Evolutionary conservation across 306 rosid species (phyloP), one percentile per base, ranked within the genome.

Genomic region (Cucurbita argyrosperma): DNA sequence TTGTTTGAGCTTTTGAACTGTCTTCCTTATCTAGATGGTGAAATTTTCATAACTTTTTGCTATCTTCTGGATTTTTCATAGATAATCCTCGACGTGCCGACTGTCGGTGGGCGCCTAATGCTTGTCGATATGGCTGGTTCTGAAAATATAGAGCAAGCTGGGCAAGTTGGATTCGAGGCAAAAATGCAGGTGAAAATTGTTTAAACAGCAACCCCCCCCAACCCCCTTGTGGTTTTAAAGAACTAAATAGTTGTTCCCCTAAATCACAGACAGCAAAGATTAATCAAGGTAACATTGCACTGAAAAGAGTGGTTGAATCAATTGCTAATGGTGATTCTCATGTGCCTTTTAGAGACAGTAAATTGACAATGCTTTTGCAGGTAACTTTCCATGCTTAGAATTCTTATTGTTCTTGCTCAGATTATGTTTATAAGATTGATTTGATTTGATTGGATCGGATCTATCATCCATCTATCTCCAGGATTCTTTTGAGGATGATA

Each of bases 51-150:
- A 40, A 81, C 35, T 40, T 45, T 57, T 40, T 7, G 39, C 60
- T 6, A 5, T 57, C 18, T 21, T 26, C 30, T 78, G 49, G 43
- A 47, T 40, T 7, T 1, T 38, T 76, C 60, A 67, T 80, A 95
- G 99, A 84, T 95, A 67, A 91, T 95, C 75, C 96, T 95, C 50
- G 97, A 95, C 77, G 97, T 91, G 58, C 99, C 99, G 15, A 95
- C 89, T 0, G 92, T 89, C 42, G 99, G 99, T 77, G 99, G 99
- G 19, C 82, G 99, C 45, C 79, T 95, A 77, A 95, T 95, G 96
- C 99, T 95, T 50, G 97, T 95, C 6, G 99, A 95, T 82, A 95
- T 95, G 99, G 99, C 99, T 21, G 99, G 99, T 67, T 95, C 99
- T 13, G 99, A 95, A 76, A 91, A 95, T 63, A 95, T 95, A 26